Evolutionary conservation across 345 rosid genomes (phyloP).

Genomic region (Gossypium turneri): DNA sequence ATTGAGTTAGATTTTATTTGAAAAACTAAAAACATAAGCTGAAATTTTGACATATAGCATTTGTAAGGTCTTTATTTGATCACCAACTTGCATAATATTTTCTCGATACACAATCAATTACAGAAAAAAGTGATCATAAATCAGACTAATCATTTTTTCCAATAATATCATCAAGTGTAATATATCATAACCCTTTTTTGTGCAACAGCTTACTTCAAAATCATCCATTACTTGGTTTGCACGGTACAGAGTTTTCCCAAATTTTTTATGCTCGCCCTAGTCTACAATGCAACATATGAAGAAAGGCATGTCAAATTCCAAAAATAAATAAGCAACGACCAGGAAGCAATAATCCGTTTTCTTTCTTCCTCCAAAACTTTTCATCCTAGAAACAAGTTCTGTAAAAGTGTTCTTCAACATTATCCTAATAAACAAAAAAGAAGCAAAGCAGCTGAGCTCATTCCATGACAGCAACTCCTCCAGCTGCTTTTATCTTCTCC

Average conservation of each 20-base stretch:
- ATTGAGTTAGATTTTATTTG: neutral
- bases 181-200: neutral
- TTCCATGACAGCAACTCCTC: conserved; percentile 48
- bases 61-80: too few relatives aligned
- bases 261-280: neutral
- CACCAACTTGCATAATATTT: too few relatives aligned
- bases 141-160: too few relatives aligned
- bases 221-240: neutral
- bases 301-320: neutral
- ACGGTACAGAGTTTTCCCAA: too few relatives aligned
- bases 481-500: conserved; percentile 46
- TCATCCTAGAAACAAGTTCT: neutral
- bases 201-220: neutral
- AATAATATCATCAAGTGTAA: too few relatives aligned
- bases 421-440: neutral
- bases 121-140: too few relatives aligned
- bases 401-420: neutral
- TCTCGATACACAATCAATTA: too few relatives aligned
- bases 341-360: neutral
- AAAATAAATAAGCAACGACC: neutral
- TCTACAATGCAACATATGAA: neutral
- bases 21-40: too few relatives aligned
- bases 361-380: too few relatives aligned
- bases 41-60: too few relatives aligned
- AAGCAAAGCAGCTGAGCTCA: conserved; percentile 10